phyloP scores from a whole-genome alignment of 305 asterid species.

The Fraxinus albicans region DNA sequence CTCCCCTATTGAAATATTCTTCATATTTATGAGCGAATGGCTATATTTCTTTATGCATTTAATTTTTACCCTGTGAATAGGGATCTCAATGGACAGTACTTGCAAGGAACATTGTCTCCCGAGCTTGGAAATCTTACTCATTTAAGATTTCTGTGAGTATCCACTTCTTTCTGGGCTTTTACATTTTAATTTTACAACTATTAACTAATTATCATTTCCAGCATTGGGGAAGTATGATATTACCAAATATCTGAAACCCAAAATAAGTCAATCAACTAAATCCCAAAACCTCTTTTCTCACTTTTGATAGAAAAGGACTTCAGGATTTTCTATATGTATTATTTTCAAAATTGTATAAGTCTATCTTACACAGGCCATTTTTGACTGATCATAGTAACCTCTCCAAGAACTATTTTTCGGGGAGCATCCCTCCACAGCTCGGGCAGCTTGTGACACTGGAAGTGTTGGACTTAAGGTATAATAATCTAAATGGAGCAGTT shows the following conservation, averaged over 20 bases:
- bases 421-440: slow-evolving; percentile 69
- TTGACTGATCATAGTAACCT: slow-evolving; percentile 50
- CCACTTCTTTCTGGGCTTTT: slow-evolving; percentile 6
- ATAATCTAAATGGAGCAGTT: slow-evolving; percentile 66
- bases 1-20: background rate
- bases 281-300: background rate
- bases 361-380: background rate
- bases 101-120: slow-evolving; percentile 75
- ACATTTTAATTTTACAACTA: background rate
- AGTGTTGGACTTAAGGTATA: slow-evolving; percentile 81
- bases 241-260: background rate
- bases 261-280: background rate
- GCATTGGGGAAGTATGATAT: background rate
- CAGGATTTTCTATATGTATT: background rate
- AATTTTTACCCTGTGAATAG: slow-evolving; percentile 35
- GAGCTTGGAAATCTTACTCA: slow-evolving; percentile 76
- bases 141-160: slow-evolving; percentile 72
- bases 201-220: background rate
- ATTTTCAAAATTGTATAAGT: background rate
- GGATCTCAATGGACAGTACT: slow-evolving; percentile 67
- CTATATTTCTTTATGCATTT: slow-evolving; percentile 8
- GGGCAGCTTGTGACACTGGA: slow-evolving; percentile 62
- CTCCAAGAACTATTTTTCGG: slow-evolving; percentile 70
- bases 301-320: background rate
- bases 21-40: slow-evolving; percentile 3